These are phyloP conservation scores for Boletus tomentosulus DNA, from an alignment of 768 basidiomycete species.

Conservation along the genomic window DNA sequence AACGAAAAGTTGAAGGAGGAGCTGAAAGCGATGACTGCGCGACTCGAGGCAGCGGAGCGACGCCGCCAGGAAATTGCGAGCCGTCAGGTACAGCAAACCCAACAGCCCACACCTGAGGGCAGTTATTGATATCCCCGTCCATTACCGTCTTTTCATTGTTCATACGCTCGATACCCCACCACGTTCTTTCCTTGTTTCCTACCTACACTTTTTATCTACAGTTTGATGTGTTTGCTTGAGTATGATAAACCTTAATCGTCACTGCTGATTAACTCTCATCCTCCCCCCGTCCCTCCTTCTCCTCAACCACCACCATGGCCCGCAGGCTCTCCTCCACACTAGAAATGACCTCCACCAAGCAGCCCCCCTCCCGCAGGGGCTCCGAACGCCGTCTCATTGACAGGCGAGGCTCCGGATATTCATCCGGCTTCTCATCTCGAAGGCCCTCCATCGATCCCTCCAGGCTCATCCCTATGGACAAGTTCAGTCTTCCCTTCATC, in stretches of 20 bases:
- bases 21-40: constrained; percentile 68
- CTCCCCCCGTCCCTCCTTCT: background rate
- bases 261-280: constrained; percentile 3
- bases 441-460: constrained; percentile 75
- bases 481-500: constrained; percentile 38
- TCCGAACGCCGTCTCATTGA: constrained; percentile 44
- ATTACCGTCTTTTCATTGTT: constrained; percentile 22
- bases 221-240: background rate
- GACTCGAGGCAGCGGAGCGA: constrained; percentile 71
- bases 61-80: constrained; percentile 44
- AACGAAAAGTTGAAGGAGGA: constrained; percentile 76
- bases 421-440: constrained; percentile 48
- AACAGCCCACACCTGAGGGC: constrained; percentile 14
- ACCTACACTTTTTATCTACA: constrained; percentile 7
- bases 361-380: constrained; percentile 39
- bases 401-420: constrained; percentile 46
- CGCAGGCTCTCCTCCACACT: constrained; percentile 27
- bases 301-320: constrained; percentile 19
- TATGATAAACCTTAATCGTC: constrained; percentile 18
- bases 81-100: constrained; percentile 30
- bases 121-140: constrained; percentile 25
- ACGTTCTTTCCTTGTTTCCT: constrained; percentile 19
- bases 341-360: constrained; percentile 31
- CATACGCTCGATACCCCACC: constrained; percentile 25
- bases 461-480: constrained; percentile 76